Conservation (phyloP, 2,329 filamentous ascomycete species). For the Penicillium sp. region DNA sequence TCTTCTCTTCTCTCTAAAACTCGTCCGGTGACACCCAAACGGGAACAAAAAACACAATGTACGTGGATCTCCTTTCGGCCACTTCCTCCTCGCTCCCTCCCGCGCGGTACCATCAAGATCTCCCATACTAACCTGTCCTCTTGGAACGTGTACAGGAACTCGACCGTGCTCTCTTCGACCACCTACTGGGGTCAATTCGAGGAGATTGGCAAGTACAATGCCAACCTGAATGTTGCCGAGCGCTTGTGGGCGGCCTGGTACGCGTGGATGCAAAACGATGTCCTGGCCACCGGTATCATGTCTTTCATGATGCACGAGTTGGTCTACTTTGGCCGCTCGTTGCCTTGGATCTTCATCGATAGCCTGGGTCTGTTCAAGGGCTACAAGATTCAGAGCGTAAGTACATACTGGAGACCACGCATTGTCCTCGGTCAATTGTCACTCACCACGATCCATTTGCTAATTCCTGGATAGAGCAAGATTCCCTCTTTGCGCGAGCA, state of each 20-base stretch:
- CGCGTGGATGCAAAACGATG: conserved; percentile 96
- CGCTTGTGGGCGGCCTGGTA: conserved; percentile 96
- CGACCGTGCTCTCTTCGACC: conserved; percentile 54
- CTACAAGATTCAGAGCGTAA: conserved; percentile 91
- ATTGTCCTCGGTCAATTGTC: neutral
- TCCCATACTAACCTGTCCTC: neutral
- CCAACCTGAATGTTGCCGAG: conserved; percentile 85
- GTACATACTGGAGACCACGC: neutral
- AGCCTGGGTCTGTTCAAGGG: conserved; percentile 83
- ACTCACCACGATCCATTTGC: neutral
- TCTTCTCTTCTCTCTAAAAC: neutral
- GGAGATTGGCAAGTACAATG: conserved; percentile 73
- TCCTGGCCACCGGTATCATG: conserved; percentile 95
- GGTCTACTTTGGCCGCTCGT: conserved; percentile 88
- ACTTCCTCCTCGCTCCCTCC: neutral
- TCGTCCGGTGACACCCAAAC: neutral
- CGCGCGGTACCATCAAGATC: neutral
- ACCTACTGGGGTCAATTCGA: conserved; percentile 72
- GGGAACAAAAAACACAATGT: conserved; percentile 23
- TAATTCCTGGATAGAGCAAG: conserved; percentile 65
- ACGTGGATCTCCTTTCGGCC: conserved; percentile 8
- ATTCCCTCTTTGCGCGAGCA: conserved; percentile 92
- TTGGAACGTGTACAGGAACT: conserved; percentile 49
- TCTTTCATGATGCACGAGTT: conserved; percentile 94
- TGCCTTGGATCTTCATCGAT: conserved; percentile 95